Evolutionary conservation across 495 filamentous ascomycete genomes (phyloP), one percentile per base, ranked within the genome.

Genomic region (Tuber calosporum): DNA sequence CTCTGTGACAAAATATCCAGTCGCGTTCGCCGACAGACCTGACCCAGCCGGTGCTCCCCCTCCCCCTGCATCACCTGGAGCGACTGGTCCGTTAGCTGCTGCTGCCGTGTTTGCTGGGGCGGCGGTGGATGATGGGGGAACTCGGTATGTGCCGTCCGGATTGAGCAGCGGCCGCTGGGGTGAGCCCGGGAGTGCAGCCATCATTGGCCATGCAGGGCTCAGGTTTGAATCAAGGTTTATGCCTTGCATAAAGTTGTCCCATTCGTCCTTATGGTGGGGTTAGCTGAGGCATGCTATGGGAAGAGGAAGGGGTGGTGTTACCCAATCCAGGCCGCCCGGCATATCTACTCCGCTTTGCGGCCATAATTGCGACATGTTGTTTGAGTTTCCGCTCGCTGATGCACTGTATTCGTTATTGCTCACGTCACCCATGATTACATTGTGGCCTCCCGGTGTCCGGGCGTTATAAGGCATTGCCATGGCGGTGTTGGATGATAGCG

Each of bases 191-290:
- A 77, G 66, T 34, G 53, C 53, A 11, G 53, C 19, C 53, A 62
- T 62, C 48, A 77, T 66, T 68, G 75, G 75, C 76, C 76, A 78
- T 66, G 75, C 75, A 3, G 76, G 66, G 17, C 72, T 73, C 40
- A 77, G 78, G 37, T 69, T 70, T 8, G 75, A 45, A 41, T 81
- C 79, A 71, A 81, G 73, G 58, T 78, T 78, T 72, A 81, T 81
- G 58, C 76, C 79, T 70, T 77, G 73, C 80, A 81, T 81, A 39
- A 81, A 81, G 7, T 69, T 71, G 71, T 81, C 80, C 80, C 80
- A 81, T 22, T 81, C 80, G 66, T 79, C 76, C 79, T 79, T 66
- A 69, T 36, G 66, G 20, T 45, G 69, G 69, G 41, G 15, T 76
- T 72, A 78, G 75, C 26, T 58, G 36, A 8, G 22, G 58, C 22